A percentile compares a stretch with the other conserved stretches of the same genome.
These are phyloP conservation scores for Ogataea hybrid DNA, from an alignment of 1,139 yeast species.

Conservation along the genomic window DNA sequence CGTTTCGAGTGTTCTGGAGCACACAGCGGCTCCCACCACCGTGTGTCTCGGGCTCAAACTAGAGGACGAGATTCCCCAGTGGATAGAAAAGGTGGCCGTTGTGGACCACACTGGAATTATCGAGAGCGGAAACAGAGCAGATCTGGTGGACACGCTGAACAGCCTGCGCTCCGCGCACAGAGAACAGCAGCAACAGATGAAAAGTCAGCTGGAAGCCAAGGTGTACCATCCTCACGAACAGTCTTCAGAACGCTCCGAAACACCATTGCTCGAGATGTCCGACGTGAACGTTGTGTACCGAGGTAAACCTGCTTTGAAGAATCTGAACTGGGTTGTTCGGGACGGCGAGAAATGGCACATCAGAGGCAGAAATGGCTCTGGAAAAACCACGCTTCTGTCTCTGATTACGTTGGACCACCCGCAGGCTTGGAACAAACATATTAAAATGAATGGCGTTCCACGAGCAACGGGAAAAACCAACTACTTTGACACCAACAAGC, in stretches of 20 bases:
- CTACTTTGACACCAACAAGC: slow-evolving; percentile 73
- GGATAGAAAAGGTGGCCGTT: slow-evolving; percentile 73
- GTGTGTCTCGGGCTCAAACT: slow-evolving; percentile 71
- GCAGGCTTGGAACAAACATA: slow-evolving; percentile 82
- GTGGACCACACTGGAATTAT: slow-evolving; percentile 55
- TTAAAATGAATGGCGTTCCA: slow-evolving; percentile 62
- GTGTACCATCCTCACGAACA: slow-evolving; percentile 7
- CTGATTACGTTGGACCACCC: slow-evolving; percentile 94
- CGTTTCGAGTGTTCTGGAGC: slow-evolving; percentile 52
- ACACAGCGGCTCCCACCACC: slow-evolving; percentile 30
- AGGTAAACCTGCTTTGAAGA: slow-evolving; percentile 55
- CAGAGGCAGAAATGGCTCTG: slow-evolving; percentile 87
- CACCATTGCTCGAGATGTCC: slow-evolving; percentile 52
- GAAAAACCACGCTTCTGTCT: slow-evolving; percentile 85
- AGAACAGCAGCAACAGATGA: slow-evolving; percentile 19
- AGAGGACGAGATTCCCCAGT: slow-evolving; percentile 72
- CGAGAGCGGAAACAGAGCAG: slow-evolving; percentile 44
- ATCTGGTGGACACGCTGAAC: slow-evolving; percentile 34
- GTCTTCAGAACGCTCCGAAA: not conserved
- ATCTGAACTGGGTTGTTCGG: slow-evolving; percentile 64
- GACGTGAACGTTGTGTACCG: slow-evolving; percentile 67
- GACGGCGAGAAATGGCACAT: slow-evolving; percentile 86
- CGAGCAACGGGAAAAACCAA: slow-evolving; percentile 74
- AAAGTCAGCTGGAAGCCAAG: slow-evolving; percentile 19
- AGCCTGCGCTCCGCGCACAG: slow-evolving; percentile 29